phyloP scores from a whole-genome alignment of 495 filamentous ascomycete species.

The Acidomyces sp. region DNA sequence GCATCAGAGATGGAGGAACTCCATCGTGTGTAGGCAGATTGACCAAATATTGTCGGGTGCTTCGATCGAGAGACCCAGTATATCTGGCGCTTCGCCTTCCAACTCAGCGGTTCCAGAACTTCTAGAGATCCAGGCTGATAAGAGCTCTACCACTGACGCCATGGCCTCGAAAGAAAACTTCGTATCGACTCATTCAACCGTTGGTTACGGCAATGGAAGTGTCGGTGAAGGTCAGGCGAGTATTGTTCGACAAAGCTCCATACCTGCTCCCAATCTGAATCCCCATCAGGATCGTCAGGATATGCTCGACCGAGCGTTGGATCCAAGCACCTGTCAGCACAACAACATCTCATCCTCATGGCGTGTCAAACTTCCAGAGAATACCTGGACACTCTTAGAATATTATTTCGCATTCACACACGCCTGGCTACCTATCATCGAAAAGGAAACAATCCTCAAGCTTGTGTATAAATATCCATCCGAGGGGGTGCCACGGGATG shows the following conservation, averaged over 20 bases:
- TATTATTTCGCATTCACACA: constrained; percentile 62
- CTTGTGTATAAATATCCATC: constrained; percentile 38
- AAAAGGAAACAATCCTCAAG: constrained; percentile 53
- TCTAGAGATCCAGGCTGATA: neutral
- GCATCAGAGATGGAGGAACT: constrained; percentile 25
- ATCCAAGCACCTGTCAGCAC: too few relatives aligned
- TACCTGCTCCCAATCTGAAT: too few relatives aligned
- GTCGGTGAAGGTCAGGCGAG: too few relatives aligned
- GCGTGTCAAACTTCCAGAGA: constrained; percentile 46
- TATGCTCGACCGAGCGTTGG: too few relatives aligned
- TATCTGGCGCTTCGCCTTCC: neutral
- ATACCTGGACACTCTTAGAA: constrained; percentile 53
- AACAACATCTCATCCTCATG: too few relatives aligned
- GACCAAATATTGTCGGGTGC: constrained; percentile 22
- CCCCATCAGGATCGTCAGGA: too few relatives aligned
- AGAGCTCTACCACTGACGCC: neutral
- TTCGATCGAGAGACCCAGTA: constrained; percentile 1
- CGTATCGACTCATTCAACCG: neutral
- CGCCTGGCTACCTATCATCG: constrained; percentile 58
- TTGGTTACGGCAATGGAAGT: too few relatives aligned
- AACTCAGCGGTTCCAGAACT: neutral
- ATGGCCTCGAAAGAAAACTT: neutral
- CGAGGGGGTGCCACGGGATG: constrained; percentile 16
- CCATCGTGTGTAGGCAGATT: constrained; percentile 22
- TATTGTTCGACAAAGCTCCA: too few relatives aligned